Evolutionary conservation across 306 rosid species (phyloP), one percentile per base, ranked within the genome.

Genomic region (Vachellia pachyceras): DNA sequence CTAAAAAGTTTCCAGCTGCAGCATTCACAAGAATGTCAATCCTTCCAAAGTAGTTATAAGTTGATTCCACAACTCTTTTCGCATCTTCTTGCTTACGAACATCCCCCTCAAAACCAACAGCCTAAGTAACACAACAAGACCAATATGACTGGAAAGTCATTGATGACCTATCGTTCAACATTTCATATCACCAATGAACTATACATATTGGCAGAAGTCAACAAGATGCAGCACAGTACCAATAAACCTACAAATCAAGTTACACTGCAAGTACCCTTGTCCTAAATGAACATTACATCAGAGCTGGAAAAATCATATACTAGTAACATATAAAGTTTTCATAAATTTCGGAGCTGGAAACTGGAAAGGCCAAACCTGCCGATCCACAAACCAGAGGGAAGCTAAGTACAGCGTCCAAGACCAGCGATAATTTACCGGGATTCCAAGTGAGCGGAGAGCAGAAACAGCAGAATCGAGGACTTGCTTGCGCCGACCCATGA

Each of bases 11-110:
- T 11, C 99, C 99, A 0, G 99, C 99, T 13, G 99, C 99, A 40
- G 94, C 85, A 84, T 95, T 95, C 40, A 95, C 93, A 22, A 95
- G 98, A 64, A 95, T 87, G 89, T 95, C 98, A 37, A 95, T 84
- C 79, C 84, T 87, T 10, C 97, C 98, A 78, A 95, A 91, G 81
- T 86, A 88, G 57, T 89, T 86, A 77, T 86, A 91, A 49, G 98
- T 90, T 0, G 90, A 93, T 54, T 91, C 97, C 75, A 95, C 90
- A 10, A 93, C 94, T 77, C 91, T 87, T 49, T 69, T 82, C 20
- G 98, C 98, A 84, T 95, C 99, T 79, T 91, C 97, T 75, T 89
- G 97, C 72, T 90, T 93, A 23, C 99, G 87, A 23, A 95, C 99
- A 88, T 95, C 99, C 6, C 99, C 99, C 49, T 76, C 96, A 63